Conservation (phyloP, 345 rosid species). For the Noccaea bulbosa region DNA sequence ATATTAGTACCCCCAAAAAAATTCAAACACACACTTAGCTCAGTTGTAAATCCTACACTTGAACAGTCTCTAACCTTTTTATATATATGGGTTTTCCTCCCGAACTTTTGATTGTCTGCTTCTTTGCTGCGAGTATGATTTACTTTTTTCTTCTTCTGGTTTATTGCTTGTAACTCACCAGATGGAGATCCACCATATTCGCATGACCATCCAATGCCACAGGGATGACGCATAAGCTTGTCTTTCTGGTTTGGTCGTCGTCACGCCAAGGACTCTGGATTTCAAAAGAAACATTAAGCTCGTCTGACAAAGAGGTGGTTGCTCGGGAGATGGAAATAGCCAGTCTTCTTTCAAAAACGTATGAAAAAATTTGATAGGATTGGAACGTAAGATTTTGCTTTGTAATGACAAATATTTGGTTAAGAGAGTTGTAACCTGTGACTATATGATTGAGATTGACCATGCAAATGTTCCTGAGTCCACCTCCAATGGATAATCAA, state of each 20-base stretch:
- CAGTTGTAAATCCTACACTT: not conserved
- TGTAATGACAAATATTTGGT: constrained; percentile 27
- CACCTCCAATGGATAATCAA: not conserved
- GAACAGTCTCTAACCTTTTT: not conserved
- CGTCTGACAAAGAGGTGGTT: not conserved
- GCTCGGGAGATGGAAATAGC: constrained; percentile 23
- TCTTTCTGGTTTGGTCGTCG: constrained; percentile 9
- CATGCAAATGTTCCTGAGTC: constrained; percentile 30
- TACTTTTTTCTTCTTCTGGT: not conserved
- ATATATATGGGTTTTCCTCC: not conserved
- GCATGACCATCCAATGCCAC: constrained; percentile 40
- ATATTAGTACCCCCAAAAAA: not conserved
- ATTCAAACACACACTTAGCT: not conserved
- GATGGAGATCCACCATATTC: constrained; percentile 46
- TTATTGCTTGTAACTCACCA: constrained; percentile 21
- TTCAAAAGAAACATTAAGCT: not conserved
- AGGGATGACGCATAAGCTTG: constrained; percentile 30
- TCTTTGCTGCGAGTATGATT: no score
- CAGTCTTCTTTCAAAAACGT: constrained; percentile 30
- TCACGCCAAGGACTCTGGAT: constrained; percentile 17
- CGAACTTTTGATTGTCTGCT: not conserved
- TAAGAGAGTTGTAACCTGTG: constrained; percentile 41
- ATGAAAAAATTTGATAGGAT: constrained; percentile 35
- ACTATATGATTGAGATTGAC: constrained; percentile 39
- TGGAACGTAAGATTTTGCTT: constrained; percentile 24